A percentile compares a stretch with the other conserved stretches of the same genome.
These are phyloP conservation scores for Uncinocarpus reesii DNA, from an alignment of 2,329 filamentous ascomycete species.

Conservation along the genomic window DNA sequence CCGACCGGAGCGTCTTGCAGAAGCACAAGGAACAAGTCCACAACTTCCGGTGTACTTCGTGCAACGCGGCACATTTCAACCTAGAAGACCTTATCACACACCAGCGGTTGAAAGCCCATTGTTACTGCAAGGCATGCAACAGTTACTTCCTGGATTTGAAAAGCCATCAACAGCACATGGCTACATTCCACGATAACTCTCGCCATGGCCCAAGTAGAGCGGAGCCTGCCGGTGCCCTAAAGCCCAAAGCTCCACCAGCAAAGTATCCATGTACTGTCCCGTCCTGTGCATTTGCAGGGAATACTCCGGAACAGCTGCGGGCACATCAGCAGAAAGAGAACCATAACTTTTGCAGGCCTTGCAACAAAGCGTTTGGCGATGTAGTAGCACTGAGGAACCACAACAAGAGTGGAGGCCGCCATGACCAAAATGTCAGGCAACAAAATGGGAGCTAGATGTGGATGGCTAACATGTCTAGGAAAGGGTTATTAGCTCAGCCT, in stretches of 20 bases:
- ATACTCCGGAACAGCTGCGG: not conserved
- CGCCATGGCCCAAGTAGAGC: not conserved
- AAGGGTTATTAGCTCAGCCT: no score
- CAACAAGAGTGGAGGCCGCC: slow-evolving; percentile 1
- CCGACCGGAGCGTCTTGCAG: slow-evolving; percentile 6
- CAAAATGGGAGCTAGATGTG: not conserved
- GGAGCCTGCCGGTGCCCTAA: not conserved
- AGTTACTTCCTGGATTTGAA: slow-evolving; percentile 13
- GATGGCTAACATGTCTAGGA: not conserved
- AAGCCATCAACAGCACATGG: slow-evolving; percentile 8
- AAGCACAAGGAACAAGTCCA: slow-evolving; percentile 14
- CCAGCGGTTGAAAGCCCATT: slow-evolving; percentile 12
- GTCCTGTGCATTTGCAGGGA: slow-evolving; percentile 5
- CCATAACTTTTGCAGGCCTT: slow-evolving; percentile 14
- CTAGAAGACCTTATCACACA: slow-evolving; percentile 9
- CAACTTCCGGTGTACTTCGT: slow-evolving; percentile 13
- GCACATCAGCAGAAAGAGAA: slow-evolving; percentile 12
- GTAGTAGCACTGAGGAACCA: slow-evolving; percentile 10
- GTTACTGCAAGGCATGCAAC: slow-evolving; percentile 15
- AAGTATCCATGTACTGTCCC: slow-evolving; percentile 5
- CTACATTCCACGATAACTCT: slow-evolving; percentile 4
- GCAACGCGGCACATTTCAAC: slow-evolving; percentile 2
- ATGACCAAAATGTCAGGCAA: slow-evolving; percentile 1
- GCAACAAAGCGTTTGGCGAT: slow-evolving; percentile 14
- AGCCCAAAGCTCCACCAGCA: not conserved